Conservation (phyloP, 495 filamentous ascomycete genomes). For the Penicillium subrubescens region DNA sequence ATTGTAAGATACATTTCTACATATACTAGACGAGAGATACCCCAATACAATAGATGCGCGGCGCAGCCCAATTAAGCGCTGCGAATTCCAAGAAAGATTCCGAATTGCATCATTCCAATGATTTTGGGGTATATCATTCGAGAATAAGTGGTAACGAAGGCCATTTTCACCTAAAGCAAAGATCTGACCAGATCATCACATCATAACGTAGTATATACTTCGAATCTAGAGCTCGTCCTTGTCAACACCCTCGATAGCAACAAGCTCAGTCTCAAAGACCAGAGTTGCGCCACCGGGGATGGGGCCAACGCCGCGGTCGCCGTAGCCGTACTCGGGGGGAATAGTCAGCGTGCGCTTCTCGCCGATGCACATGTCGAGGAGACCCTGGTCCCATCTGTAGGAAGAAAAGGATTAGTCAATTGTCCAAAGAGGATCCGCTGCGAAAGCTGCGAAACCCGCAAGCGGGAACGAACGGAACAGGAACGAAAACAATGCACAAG, state of each 20-base stretch:
- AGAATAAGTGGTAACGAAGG: not conserved
- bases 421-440: not conserved
- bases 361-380: conserved; percentile 94
- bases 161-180: not conserved
- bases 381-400: conserved; percentile 80
- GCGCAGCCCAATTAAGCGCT: not conserved
- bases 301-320: conserved; percentile 69
- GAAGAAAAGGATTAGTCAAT: not conserved
- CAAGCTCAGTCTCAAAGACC: conserved; percentile 91
- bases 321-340: conserved; percentile 84
- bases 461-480: not conserved
- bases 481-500: not conserved
- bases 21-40: conserved; percentile 21
- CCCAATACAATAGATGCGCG: conserved; percentile 8
- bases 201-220: not conserved
- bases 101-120: not conserved
- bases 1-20: conserved; percentile 13
- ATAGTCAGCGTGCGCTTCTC: conserved; percentile 93
- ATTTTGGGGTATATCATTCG: conserved; percentile 4
- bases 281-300: conserved; percentile 80
- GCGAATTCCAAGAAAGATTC: not conserved
- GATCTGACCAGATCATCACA: not conserved
- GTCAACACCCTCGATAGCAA: conserved; percentile 80
- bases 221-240: conserved; percentile 56
- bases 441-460: not conserved